A percentile compares a stretch with the other conserved stretches of the same genome.
These are phyloP conservation scores for Carex kokanica DNA, from an alignment of 176 grass and related monocot species.

Conservation along the genomic window DNA sequence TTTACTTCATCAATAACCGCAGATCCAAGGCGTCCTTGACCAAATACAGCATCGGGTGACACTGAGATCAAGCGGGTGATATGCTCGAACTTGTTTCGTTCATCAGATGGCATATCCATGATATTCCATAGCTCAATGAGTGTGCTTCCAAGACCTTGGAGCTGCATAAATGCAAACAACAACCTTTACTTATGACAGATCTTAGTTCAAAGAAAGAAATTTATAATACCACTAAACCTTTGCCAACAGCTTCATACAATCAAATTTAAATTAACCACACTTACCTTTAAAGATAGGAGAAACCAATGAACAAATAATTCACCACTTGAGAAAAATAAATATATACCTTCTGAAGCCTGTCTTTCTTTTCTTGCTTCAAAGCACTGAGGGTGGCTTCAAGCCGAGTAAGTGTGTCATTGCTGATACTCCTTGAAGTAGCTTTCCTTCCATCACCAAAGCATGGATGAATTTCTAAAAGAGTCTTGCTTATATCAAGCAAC, in stretches of 20 bases:
- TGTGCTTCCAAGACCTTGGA: constrained; percentile 67
- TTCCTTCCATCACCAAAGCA: constrained; percentile 48
- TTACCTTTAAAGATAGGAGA: neutral
- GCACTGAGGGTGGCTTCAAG: constrained; percentile 45
- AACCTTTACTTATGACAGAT: too few relatives aligned
- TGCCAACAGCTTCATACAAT: neutral
- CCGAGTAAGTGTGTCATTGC: constrained; percentile 52
- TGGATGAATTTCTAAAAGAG: constrained; percentile 63
- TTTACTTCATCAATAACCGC: constrained; percentile 67
- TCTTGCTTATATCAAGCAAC: constrained; percentile 64
- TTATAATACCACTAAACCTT: neutral
- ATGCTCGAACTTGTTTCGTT: constrained; percentile 60
- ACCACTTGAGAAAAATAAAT: neutral
- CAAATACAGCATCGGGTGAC: constrained; percentile 39
- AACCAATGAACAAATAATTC: neutral
- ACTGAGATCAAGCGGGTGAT: constrained; percentile 69
- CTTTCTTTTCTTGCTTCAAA: constrained; percentile 71
- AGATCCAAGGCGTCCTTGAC: constrained; percentile 57
- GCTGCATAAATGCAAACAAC: constrained; percentile 35
- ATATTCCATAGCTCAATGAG: constrained; percentile 88
- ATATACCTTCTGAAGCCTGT: constrained; percentile 65
- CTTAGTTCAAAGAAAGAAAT: neutral
- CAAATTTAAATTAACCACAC: neutral
- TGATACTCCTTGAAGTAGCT: constrained; percentile 47
- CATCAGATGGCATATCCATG: constrained; percentile 62